phyloP scores from a whole-genome alignment of 108 stramenopile species.

The Chaetoceros tenuissimus region DNA sequence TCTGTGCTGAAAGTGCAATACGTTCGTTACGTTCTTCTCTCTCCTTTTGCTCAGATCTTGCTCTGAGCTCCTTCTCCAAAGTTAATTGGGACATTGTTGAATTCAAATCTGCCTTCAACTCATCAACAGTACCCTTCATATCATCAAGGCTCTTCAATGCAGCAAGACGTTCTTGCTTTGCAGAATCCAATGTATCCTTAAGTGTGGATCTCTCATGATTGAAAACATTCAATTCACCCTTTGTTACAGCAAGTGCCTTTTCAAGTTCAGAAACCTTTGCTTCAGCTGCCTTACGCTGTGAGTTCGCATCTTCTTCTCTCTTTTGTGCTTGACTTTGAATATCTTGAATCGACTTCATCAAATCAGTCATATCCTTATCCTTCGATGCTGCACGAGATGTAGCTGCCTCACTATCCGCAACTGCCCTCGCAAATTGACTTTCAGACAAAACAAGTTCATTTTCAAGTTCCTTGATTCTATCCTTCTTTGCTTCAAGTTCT shows the following conservation, averaged over 20 bases:
- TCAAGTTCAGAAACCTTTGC: slow-evolving; percentile 4
- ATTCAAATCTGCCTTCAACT: slow-evolving; percentile 4
- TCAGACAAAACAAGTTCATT: background rate
- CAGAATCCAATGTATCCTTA: slow-evolving; percentile 7
- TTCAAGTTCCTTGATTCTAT: background rate
- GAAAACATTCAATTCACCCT: slow-evolving; percentile 6
- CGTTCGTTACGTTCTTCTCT: slow-evolving; percentile 17
- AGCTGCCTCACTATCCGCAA: slow-evolving; percentile 6
- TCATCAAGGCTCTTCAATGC: slow-evolving; percentile 4
- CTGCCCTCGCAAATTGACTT: slow-evolving; percentile 2
- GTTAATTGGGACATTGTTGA: slow-evolving; percentile 4
- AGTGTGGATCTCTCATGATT: slow-evolving; percentile 16
- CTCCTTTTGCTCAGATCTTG: slow-evolving; percentile 21
- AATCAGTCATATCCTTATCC: slow-evolving; percentile 18
- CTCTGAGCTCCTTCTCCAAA: slow-evolving; percentile 12
- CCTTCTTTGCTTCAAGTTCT: slow-evolving; percentile 7
- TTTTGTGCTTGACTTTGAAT: slow-evolving; percentile 15
- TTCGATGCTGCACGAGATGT: slow-evolving; percentile 2
- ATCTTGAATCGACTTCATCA: slow-evolving; percentile 18
- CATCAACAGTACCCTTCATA: slow-evolving; percentile 7
- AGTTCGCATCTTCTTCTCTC: slow-evolving; percentile 12
- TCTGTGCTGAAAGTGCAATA: slow-evolving; percentile 15
- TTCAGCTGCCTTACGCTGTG: slow-evolving; percentile 10
- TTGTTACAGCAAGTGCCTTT: background rate
- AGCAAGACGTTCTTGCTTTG: slow-evolving; percentile 3